Base-by-base conservation (phyloP, 495 filamentous ascomycete genomes). In the Aspergillus steynii region DNA sequence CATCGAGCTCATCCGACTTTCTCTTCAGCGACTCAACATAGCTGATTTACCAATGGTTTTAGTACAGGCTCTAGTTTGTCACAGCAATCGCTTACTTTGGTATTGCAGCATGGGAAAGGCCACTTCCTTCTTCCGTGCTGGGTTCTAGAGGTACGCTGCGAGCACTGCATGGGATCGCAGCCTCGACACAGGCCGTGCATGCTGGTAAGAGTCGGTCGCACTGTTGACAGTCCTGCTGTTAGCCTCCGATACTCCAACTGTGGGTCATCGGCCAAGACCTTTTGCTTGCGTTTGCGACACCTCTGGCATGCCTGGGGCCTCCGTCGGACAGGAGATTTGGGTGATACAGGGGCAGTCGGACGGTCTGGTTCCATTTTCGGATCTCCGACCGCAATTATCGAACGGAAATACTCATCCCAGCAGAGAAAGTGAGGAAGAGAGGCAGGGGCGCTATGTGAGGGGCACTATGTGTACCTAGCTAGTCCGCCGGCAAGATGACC, bases 211-310 rank as follows among this genome's bases (percentile, higher is more conserved):
- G 49, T 59, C 61, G 55, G 57, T 73, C 70, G 56, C 70, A 73
- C 70, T 72, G 57, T 20, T 49, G 31, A 34, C 31, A 34, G 47
- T 12, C 42, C 26, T 1, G 47, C 3, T n/a, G 26, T 49, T 27
- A 49, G 47, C n/a, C 47, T 49, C 47, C 6, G 15, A 12, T 49
- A 27, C 47, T n/a, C 26, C 1, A 49, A 49, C 47, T 4, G 47
- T n/a, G 8, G 34, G 37, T 50, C 25, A 3, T 47, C 58, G 28
- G 29, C 20, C n/a, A 56, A 20, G 26, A 70, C 70, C 70, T 70
- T 73, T 58, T 73, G 68, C 52, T 73, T 73, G 49, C 68, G 68
- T 45, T 73, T 73, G 68, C 70, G 70, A 54, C 70, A 73, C 51
- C 70, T 59, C 47, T 73, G 68, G 29, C 70, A 73, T 1, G 70